These are phyloP conservation scores for Trichosporon faecale DNA, from an alignment of 1,284 basidiomycete species.

Conservation along the genomic window DNA sequence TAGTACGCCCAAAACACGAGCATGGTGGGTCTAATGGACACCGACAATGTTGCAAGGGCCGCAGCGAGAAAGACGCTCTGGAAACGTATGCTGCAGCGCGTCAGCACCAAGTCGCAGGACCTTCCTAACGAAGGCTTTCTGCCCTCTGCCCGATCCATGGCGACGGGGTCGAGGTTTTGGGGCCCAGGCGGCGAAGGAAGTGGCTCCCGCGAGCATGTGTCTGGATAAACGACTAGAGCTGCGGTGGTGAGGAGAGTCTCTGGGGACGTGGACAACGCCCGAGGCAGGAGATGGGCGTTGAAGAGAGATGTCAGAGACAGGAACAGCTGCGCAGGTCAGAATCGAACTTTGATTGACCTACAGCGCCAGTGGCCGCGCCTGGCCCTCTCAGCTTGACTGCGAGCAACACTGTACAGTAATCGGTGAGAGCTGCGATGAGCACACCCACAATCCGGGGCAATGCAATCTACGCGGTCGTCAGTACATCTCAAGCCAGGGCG, in stretches of 20 bases:
- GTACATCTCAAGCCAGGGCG: neutral
- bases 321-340: constrained; percentile 59
- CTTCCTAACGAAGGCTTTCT: neutral
- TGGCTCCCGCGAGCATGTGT: neutral
- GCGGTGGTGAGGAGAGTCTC: constrained; percentile 81
- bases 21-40: constrained; percentile 80
- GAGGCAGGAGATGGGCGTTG: constrained; percentile 74
- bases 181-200: neutral
- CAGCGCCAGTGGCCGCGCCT: constrained; percentile 62
- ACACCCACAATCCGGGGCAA: constrained; percentile 79
- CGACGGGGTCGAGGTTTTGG: neutral
- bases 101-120: neutral
- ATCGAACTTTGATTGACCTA: constrained; percentile 52
- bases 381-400: constrained; percentile 62
- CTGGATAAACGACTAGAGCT: constrained; percentile 57
- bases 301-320: constrained; percentile 84
- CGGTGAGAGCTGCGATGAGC: constrained; percentile 72
- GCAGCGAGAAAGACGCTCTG: constrained; percentile 52
- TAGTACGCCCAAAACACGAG: constrained; percentile 78
- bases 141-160: constrained; percentile 11
- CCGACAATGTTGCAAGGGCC: constrained; percentile 67
- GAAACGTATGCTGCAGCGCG: neutral
- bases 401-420: constrained; percentile 68
- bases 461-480: constrained; percentile 43
- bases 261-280: constrained; percentile 88